These are phyloP conservation scores for Coniella vitis DNA, from an alignment of 2,329 filamentous ascomycete species.

Conservation along the genomic window DNA sequence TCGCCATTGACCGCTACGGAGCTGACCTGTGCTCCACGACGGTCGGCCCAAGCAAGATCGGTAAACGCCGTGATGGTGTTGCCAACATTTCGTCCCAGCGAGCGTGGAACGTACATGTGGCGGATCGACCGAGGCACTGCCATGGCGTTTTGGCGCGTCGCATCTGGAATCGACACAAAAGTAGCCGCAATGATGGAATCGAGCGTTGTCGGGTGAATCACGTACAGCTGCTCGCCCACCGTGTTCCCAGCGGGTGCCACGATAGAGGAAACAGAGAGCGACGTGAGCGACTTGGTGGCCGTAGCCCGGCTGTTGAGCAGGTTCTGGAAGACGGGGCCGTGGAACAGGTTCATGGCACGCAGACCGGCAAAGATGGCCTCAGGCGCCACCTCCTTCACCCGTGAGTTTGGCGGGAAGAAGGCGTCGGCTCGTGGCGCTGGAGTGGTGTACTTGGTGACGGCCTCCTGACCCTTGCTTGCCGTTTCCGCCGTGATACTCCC, in stretches of 20 bases:
- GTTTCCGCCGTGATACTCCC: conserved; percentile 25
- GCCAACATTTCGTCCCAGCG: neutral
- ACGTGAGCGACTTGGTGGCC: neutral
- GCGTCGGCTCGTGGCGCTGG: neutral
- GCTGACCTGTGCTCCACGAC: neutral
- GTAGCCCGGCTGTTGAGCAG: neutral
- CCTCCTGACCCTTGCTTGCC: conserved; percentile 2
- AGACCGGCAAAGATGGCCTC: conserved; percentile 17
- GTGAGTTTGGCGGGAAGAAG: neutral
- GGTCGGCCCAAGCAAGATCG: neutral
- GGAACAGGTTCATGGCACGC: conserved; percentile 13
- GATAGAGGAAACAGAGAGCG: neutral
- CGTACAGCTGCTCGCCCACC: neutral
- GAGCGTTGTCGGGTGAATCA: conserved; percentile 23
- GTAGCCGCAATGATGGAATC: conserved; percentile 18
- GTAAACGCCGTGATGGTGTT: neutral
- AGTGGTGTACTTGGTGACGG: neutral
- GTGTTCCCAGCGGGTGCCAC: neutral
- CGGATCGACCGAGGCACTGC: conserved; percentile 2
- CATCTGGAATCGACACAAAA: conserved; percentile 11
- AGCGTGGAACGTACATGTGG: neutral
- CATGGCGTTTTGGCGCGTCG: neutral
- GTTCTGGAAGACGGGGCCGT: conserved; percentile 21
- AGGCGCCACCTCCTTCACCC: neutral
- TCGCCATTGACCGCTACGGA: neutral